Evolutionary conservation across 129 eudicot genomes (phyloP), one percentile per base, ranked within the genome.

Genomic region (Oenanthe sinensis): DNA sequence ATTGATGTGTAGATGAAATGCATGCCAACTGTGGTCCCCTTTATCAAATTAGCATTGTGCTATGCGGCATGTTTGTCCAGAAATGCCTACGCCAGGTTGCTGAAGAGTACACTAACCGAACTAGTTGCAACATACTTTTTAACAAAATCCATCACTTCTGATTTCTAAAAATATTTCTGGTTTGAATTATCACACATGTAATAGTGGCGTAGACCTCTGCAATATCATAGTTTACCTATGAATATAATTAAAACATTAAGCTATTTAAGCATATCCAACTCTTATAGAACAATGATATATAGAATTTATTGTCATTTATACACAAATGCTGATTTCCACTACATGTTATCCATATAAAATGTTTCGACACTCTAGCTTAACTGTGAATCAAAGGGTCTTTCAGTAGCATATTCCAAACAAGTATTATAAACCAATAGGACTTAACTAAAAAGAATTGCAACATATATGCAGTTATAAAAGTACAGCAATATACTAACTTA

Each of bases 71-170:
- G 90, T 84, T 86, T 91, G 78, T 95, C 99, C 83, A 91, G 69
- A 77, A 95, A 88, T 30, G 93, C 89, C 79, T 80, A 92, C 80
- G 92, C 98, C 28, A 91, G 87, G 79, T 94, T 91, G 81, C 91
- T 75, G 83, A 91, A 91, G 84, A 90, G 78, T 73, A 81, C 85
- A 71, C 87, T 85, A 79, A 88, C 87, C 8, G 76, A 80, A 67
- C 96, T 90, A 33, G 92, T 85, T 47, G 90, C 88, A 68, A 90
- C 93, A 82, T 85, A 91, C 84, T 87, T 82, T 83, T 75, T 82
- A 22, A 95, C 81, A 75, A 86, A 72, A 74, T 95, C 91, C 75
- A 91, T 86, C 54, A 87, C 92, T 82, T 88, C 92, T 4, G 93
- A 86, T 81, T 81, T 88, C 82, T 90, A 79, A 26, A 89, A 87